phyloP scores from a whole-genome alignment of 1,284 basidiomycete species.

The Malassezia caprae region DNA sequence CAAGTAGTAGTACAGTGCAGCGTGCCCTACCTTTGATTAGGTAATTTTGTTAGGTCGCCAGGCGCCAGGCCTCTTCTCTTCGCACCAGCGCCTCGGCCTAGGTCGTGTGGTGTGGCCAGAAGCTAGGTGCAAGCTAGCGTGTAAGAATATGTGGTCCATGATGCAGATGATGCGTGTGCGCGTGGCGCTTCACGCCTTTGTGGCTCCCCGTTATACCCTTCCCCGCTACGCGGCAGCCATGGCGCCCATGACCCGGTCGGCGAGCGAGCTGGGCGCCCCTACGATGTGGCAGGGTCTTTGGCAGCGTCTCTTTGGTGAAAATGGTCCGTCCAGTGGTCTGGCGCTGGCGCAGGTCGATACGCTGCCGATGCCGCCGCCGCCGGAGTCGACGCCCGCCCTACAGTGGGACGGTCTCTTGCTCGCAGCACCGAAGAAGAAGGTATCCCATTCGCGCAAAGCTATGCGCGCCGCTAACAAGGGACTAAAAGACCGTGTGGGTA shows the following conservation, averaged over 20 bases:
- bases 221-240: not conserved
- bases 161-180: not conserved
- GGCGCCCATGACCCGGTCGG: not conserved
- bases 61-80: not conserved
- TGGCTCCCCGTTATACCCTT: conserved; percentile 3
- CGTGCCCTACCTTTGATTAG: not conserved
- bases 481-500: conserved; percentile 83
- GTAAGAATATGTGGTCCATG: not conserved
- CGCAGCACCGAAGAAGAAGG: conserved; percentile 90
- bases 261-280: not conserved
- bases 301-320: not conserved
- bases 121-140: not conserved
- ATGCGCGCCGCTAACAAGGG: conserved; percentile 93
- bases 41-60: not conserved
- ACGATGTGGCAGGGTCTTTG: not conserved
- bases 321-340: not conserved
- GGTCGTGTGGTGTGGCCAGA: conserved; percentile 1
- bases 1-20: not conserved
- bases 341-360: not conserved
- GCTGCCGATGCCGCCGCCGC: not conserved
- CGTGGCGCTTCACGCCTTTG: not conserved
- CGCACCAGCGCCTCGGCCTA: not conserved
- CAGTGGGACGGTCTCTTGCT: conserved; percentile 77
- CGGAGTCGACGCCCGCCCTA: conserved; percentile 51
- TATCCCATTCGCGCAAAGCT: conserved; percentile 83